Conservation (phyloP, 805 yeast species). For the Cyberlindnera suaveolens region DNA sequence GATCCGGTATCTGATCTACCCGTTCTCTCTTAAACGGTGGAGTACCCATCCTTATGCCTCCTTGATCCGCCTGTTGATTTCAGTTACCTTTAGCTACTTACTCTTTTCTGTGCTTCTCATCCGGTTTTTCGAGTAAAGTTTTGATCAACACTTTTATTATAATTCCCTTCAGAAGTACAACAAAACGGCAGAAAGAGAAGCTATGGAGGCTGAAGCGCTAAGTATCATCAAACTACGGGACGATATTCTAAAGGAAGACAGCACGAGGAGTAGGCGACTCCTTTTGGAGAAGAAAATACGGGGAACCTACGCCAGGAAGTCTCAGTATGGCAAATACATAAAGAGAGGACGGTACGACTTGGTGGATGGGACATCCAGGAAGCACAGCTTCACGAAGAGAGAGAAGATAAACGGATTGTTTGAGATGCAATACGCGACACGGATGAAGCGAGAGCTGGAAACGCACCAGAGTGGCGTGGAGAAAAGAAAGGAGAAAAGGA, state of each 20-base stretch:
- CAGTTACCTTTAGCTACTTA: no score
- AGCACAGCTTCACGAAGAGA: conserved; percentile 10
- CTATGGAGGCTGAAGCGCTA: conserved; percentile 8
- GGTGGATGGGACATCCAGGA: conserved; percentile 14
- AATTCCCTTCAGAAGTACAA: background rate
- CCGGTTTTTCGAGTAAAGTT: no score
- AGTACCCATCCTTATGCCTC: no score
- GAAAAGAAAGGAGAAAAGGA: background rate
- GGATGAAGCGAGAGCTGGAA: background rate
- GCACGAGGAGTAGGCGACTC: conserved; percentile 5
- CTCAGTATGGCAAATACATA: conserved; percentile 17
- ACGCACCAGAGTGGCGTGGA: background rate
- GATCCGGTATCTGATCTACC: no score
- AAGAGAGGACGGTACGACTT: conserved; percentile 23
- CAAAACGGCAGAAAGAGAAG: background rate
- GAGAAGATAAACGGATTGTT: conserved; percentile 12
- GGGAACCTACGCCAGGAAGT: conserved; percentile 11
- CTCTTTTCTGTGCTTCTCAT: no score
- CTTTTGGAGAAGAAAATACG: conserved; percentile 18
- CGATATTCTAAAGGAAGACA: conserved; percentile 2
- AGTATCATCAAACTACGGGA: conserved; percentile 16
- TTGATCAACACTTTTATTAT: no score
- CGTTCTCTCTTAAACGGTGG: no score
- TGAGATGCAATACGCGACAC: conserved; percentile 2
- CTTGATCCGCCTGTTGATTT: no score